Evolutionary conservation across 108 stramenopile species (phyloP).

Genomic region (Nitzschia putrida): DNA sequence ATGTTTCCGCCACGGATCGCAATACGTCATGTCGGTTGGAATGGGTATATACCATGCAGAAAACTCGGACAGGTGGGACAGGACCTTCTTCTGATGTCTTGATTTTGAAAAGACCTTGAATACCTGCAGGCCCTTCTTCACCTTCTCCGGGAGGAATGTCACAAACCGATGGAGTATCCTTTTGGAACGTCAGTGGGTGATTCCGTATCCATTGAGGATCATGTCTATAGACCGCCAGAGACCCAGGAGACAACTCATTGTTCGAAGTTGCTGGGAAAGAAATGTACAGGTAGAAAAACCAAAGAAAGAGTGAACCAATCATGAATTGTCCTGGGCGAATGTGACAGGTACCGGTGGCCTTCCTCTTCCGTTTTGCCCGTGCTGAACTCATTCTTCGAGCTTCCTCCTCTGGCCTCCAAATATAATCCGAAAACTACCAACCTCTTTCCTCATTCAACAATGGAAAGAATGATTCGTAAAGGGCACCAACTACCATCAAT

Average conservation of each 20-base stretch:
- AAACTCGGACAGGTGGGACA: slow-evolving; percentile 8
- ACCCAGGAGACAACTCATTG: neutral
- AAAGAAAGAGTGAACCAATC: neutral
- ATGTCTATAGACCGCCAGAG: neutral
- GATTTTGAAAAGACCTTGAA: slow-evolving; percentile 73
- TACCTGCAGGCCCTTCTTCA: slow-evolving; percentile 48
- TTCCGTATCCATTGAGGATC: slow-evolving; percentile 9
- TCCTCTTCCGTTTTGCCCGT: too few relatives aligned
- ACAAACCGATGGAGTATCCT: slow-evolving; percentile 15
- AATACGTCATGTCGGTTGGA: slow-evolving; percentile 29
- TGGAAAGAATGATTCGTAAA: too few relatives aligned
- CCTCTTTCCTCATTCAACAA: too few relatives aligned
- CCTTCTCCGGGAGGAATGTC: slow-evolving; percentile 49
- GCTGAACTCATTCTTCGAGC: too few relatives aligned
- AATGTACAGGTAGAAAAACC: neutral
- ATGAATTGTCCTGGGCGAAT: too few relatives aligned
- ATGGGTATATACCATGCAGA: slow-evolving; percentile 39
- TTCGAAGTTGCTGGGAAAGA: too few relatives aligned
- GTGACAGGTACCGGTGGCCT: too few relatives aligned
- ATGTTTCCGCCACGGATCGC: slow-evolving; percentile 54
- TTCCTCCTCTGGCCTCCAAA: too few relatives aligned
- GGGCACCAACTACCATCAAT: too few relatives aligned
- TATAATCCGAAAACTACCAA: too few relatives aligned
- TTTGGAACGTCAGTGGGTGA: slow-evolving; percentile 5
- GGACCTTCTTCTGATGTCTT: slow-evolving; percentile 39